phyloP scores from a whole-genome alignment of 768 basidiomycete genomes.

The Auriscalpium vulgare region DNA sequence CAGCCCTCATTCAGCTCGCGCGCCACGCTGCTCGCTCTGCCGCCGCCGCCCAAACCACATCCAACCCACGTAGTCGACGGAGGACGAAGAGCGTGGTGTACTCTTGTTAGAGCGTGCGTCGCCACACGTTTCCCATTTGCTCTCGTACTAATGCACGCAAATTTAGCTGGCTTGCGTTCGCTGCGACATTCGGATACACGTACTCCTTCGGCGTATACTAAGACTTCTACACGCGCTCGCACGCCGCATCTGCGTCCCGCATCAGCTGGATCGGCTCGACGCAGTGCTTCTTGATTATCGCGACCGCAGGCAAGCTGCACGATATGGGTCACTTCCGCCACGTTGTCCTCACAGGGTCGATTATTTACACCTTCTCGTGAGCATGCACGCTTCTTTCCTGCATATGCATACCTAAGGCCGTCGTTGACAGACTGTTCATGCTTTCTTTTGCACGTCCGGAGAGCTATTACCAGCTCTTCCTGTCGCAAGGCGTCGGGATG shows the following conservation, averaged over 20 bases:
- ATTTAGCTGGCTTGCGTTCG: not conserved
- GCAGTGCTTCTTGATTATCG: slow-evolving; percentile 38
- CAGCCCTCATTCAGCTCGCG: too few relatives aligned
- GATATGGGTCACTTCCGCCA: slow-evolving; percentile 42
- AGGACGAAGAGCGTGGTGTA: not conserved
- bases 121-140: not conserved
- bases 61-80: not conserved
- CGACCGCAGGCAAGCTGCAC: slow-evolving; percentile 34
- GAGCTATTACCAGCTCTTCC: slow-evolving; percentile 42
- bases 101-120: not conserved
- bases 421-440: not conserved
- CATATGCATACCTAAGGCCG: slow-evolving; percentile 6
- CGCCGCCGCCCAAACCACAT: too few relatives aligned
- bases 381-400: slow-evolving; percentile 2
- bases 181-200: slow-evolving; percentile 9
- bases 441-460: slow-evolving; percentile 22
- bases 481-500: slow-evolving; percentile 44
- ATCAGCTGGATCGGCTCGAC: slow-evolving; percentile 43
- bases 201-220: slow-evolving; percentile 14
- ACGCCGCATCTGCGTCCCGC: slow-evolving; percentile 3
- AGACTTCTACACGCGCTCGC: slow-evolving; percentile 9
- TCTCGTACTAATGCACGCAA: not conserved
- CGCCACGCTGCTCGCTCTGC: too few relatives aligned
- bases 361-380: slow-evolving; percentile 19
- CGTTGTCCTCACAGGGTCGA: slow-evolving; percentile 17